A percentile compares a stretch with the other conserved stretches of the same genome.
Evolutionary conservation across 2,329 filamentous ascomycete genomes (phyloP).

Genomic region (Paracorniculantispora psalliotae): DNA sequence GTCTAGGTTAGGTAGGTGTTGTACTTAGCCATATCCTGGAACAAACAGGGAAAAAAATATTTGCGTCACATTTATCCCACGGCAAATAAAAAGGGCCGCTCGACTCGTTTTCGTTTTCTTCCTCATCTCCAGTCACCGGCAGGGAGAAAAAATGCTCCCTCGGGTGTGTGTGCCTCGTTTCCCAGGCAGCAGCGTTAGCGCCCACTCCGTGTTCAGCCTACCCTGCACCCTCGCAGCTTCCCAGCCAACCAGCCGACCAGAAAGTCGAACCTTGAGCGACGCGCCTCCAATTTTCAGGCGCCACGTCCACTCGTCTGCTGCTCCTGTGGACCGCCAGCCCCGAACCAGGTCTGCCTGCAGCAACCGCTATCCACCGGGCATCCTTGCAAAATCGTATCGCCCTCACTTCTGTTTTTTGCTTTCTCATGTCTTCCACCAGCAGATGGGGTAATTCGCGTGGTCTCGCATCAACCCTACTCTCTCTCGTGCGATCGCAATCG

Average conservation of each 20-base stretch:
- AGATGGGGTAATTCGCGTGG: conserved; percentile 30
- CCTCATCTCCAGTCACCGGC: neutral
- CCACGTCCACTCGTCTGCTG: conserved; percentile 20
- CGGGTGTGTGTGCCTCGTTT: conserved; percentile 17
- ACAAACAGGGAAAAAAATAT: neutral
- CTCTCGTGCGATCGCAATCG: conserved; percentile 25
- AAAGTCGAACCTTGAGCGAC: conserved; percentile 12
- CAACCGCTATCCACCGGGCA: conserved; percentile 1
- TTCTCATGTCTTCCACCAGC: conserved; percentile 25
- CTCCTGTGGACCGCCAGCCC: neutral
- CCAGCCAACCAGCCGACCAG: conserved; percentile 1
- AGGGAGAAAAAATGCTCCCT: neutral
- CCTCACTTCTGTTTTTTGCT: conserved; percentile 18
- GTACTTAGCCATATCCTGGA: neutral
- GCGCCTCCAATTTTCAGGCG: conserved; percentile 22
- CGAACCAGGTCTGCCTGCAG: neutral
- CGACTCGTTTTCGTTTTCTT: neutral
- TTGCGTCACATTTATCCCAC: neutral
- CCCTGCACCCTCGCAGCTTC: conserved; percentile 16
- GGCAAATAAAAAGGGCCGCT: too few relatives aligned
- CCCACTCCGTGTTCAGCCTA: conserved; percentile 2
- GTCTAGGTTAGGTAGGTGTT: neutral
- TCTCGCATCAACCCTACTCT: conserved; percentile 28
- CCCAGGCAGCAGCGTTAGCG: conserved; percentile 17
- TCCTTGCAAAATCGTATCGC: conserved; percentile 4